Base-by-base conservation (phyloP, 2,329 filamentous ascomycete species). In the Amylocarpus encephaloides region DNA sequence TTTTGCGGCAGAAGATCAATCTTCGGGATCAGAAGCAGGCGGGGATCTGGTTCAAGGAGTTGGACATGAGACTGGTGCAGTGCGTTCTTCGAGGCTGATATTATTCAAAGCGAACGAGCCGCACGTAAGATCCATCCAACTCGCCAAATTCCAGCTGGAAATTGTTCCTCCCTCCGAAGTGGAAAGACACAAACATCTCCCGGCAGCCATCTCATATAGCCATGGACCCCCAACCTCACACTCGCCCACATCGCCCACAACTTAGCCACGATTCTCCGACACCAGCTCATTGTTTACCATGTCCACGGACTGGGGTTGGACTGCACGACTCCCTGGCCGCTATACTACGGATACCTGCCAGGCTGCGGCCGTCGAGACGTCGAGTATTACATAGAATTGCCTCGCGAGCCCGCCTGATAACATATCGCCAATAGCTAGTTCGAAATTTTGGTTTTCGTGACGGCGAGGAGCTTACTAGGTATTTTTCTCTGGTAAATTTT, bases 31-130 rank as follows among this genome's bases (percentile, higher is more conserved):
- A 66, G 0, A 66, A 70, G 4, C 67, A 73, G 34, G 65, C 73
- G n/a, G 62, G 67, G 4, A 65, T 66, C 34, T 75, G 70, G 73
- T 60, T 75, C 60, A 75, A 75, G 34, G 71, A 75, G 51, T 56
- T 75, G 2, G 73, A 75, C 51, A 53, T 75, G 0, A 67, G 71
- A 0, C 62, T 75, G 0, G 70, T 75, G 0, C 34, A 36, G 34
- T 36, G 15, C 4, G 34, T 36, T 16, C n/a, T 26, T 26, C 4
- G 22, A 26, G 7, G 7, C 22, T 26, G 4, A 7, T 26, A 7
- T 26, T 26, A 26, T 26, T 4, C 4, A 4, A 7, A 26, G 4
- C 7, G 22, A 26, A 26, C 22, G 22, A 26, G 22, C 7, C 22
- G 7, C 7, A 26, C 4, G 7, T 26, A 7, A 4, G 22, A 7